Evolutionary conservation across 768 basidiomycete genomes (phyloP).

Genomic region (Paxillus rubicundulus): DNA sequence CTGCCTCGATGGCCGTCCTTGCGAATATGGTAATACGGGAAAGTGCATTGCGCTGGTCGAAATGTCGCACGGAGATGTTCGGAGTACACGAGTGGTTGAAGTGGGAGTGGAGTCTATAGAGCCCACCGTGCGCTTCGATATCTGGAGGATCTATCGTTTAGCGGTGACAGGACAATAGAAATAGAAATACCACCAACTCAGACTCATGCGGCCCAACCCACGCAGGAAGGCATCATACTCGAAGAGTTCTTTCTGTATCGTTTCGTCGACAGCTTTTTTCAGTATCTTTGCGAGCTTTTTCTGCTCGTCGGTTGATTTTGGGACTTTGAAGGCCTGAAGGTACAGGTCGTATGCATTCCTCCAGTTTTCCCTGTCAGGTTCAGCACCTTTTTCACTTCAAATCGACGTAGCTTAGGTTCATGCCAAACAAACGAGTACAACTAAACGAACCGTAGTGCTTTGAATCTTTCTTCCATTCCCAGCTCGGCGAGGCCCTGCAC

Average conservation of each 20-base stretch:
- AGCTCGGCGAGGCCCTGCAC: slow-evolving; percentile 66
- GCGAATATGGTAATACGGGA: slow-evolving; percentile 77
- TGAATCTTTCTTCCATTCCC: slow-evolving; percentile 69
- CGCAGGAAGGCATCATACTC: slow-evolving; percentile 73
- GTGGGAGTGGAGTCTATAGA: slow-evolving; percentile 84
- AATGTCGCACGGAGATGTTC: slow-evolving; percentile 74
- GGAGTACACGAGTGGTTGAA: slow-evolving; percentile 84
- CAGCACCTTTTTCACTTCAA: slow-evolving; percentile 34
- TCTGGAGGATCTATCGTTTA: slow-evolving; percentile 39
- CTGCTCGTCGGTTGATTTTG: slow-evolving; percentile 45
- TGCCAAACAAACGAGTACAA: neutral
- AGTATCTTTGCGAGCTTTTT: slow-evolving; percentile 59
- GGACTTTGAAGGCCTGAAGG: slow-evolving; percentile 61
- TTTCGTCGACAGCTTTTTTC: slow-evolving; percentile 44
- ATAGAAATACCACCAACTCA: slow-evolving; percentile 52
- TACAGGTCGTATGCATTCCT: slow-evolving; percentile 58
- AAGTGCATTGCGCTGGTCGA: slow-evolving; percentile 66
- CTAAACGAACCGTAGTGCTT: slow-evolving; percentile 21
- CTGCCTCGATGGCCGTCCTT: slow-evolving; percentile 54
- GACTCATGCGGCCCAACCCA: slow-evolving; percentile 72
- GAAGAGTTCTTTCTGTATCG: slow-evolving; percentile 61
- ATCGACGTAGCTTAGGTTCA: neutral
- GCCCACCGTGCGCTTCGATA: slow-evolving; percentile 81
- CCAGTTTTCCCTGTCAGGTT: slow-evolving; percentile 70
- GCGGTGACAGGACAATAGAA: neutral